Base-by-base conservation (phyloP, 352 stramenopile genomes). In the Phytophthora rubi region DNA sequence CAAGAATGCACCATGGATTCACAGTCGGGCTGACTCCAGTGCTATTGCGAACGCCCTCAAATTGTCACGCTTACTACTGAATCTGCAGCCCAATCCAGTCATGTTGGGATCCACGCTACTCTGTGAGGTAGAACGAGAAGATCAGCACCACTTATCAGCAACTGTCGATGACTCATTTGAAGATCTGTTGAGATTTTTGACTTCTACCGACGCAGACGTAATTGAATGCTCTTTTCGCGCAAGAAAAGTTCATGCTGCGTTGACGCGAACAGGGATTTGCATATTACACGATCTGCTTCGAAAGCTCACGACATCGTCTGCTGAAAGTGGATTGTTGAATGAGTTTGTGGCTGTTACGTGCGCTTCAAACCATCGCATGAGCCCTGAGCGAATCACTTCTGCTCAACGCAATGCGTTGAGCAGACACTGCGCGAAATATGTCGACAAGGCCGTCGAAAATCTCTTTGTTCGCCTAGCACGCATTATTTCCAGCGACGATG, bases 271-370 rank as follows among this genome's bases (percentile, higher is more conserved):
- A 5, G 80, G 78, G 0, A 52, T 90, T 7, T 82, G 76, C 18
- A 70, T 87, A 56, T 44, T 84, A 7, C 82, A 90, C 53, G 82
- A 90, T 35, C 62, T 86, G 6, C 71, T 90, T 30, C 68, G 80
- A 13, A 88, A 88, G 32, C 55, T 90, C 3, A 87, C 78, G 1
- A 83, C 79, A 37, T 82, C 72, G 2, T 82, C 78, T 0, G 53
- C 71, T 23, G 81, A 85, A 59, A 75, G 68, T 39, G 80, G 68
- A 45, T 63, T 90, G 48, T 39, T 90, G 6, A 37, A 65, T 15
- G 76, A 84, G 30, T 69, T 88, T 55, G 62, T 73, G 32, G 16
- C 39, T 58, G 48, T 62, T 39, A 53, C 12, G 23, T 70, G 67
- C 15, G 23, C 8, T 35, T 53, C 48, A 21, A 59, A 23, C 47